Evolutionary conservation across 2,329 filamentous ascomycete species (phyloP).

Genomic region (Hymenoscyphus occultus): DNA sequence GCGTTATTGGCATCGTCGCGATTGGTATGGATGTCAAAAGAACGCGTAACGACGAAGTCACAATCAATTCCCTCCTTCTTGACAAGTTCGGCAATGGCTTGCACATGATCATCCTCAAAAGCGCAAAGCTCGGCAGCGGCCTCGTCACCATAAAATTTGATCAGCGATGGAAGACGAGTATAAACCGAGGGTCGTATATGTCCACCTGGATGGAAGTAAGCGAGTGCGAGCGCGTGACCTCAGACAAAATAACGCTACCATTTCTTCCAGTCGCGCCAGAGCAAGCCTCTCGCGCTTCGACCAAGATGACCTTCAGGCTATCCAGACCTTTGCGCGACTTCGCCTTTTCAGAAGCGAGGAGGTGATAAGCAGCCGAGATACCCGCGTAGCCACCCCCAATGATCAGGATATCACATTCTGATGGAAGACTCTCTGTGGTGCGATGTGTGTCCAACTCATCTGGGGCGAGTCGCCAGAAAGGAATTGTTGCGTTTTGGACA

Average conservation of each 20-base stretch:
- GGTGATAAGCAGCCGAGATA: constrained; percentile 20
- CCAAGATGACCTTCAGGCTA: constrained; percentile 35
- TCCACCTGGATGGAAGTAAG: constrained; percentile 35
- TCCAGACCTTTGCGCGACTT: constrained; percentile 4
- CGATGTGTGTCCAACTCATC: constrained; percentile 23
- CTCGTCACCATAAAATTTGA: constrained; percentile 36
- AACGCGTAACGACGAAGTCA: constrained; percentile 41
- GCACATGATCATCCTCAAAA: constrained; percentile 42
- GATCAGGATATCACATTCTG: constrained; percentile 27
- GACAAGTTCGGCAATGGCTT: constrained; percentile 40
- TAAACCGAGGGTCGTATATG: constrained; percentile 45
- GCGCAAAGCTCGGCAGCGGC: constrained; percentile 39
- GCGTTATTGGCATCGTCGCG: constrained; percentile 30
- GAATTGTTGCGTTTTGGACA: constrained; percentile 16
- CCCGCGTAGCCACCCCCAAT: constrained; percentile 31
- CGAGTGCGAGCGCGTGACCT: background rate
- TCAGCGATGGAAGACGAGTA: constrained; percentile 36
- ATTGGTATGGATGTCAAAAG: constrained; percentile 39
- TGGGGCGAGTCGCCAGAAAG: constrained; percentile 23
- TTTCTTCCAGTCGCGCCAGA: constrained; percentile 44
- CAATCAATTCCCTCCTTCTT: constrained; percentile 43
- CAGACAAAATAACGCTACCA: constrained; percentile 27
- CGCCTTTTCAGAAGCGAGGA: constrained; percentile 14
- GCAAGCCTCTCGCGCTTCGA: constrained; percentile 41
- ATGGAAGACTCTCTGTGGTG: constrained; percentile 21